phyloP scores from a whole-genome alignment of 495 filamentous ascomycete genomes.

The Bathelium albidoporum region DNA sequence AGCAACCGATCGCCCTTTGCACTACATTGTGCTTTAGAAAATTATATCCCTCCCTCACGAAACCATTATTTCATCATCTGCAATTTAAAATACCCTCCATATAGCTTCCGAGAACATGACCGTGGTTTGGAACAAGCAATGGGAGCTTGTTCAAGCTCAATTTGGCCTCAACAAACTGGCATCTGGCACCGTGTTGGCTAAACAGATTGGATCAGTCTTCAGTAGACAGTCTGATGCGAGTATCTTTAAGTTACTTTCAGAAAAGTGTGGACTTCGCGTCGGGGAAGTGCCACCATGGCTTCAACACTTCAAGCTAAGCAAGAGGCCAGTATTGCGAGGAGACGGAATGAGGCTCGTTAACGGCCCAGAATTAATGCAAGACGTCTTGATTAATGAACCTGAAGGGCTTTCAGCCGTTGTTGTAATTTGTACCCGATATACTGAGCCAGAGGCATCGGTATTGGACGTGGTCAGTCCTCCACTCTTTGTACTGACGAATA shows the following conservation, averaged over 20 bases:
- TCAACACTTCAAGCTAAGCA: neutral
- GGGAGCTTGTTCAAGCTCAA: no score
- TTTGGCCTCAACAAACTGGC: neutral
- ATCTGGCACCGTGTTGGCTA: neutral
- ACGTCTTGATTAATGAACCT: neutral
- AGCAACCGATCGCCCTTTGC: no score
- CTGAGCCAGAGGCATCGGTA: neutral
- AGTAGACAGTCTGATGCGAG: neutral
- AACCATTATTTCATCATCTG: no score
- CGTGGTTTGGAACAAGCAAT: no score
- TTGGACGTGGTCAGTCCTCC: no score
- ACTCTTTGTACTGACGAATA: no score
- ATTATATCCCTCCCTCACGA: no score
- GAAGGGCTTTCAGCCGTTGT: neutral
- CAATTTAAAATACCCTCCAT: no score
- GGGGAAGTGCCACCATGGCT: neutral
- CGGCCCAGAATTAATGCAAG: neutral
- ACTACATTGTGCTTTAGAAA: no score
- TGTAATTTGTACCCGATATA: neutral
- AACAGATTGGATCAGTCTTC: neutral
- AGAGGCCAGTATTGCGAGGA: neutral
- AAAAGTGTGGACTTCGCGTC: neutral
- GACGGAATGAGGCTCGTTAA: neutral
- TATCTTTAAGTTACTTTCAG: neutral
- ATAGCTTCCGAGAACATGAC: no score